A percentile compares a stretch with the other conserved stretches of the same genome.
Evolutionary conservation across 805 yeast genomes (phyloP).

Genomic region (Teunomyces panamensis): DNA sequence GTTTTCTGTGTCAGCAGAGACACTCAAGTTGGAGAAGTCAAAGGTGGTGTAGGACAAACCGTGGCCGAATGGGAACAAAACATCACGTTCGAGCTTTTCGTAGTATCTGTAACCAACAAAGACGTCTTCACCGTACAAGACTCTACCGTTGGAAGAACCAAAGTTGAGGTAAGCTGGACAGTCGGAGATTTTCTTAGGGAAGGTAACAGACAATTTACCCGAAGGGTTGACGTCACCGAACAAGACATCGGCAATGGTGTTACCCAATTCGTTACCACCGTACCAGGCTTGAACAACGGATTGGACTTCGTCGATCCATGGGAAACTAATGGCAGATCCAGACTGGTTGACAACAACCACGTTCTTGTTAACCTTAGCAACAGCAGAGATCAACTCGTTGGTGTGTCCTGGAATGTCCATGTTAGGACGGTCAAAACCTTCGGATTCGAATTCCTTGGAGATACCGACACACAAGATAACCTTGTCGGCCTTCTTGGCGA

Average conservation of each 20-base stretch:
- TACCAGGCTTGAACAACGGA: constrained; percentile 53
- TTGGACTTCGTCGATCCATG: constrained; percentile 44
- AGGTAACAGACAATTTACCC: constrained; percentile 56
- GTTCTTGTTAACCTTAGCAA: constrained; percentile 47
- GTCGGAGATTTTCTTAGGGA: constrained; percentile 51
- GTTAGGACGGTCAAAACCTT: constrained; percentile 53
- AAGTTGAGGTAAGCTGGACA: constrained; percentile 56
- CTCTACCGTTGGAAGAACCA: constrained; percentile 50
- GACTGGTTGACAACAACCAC: constrained; percentile 55
- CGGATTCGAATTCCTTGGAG: constrained; percentile 56
- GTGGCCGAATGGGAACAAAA: constrained; percentile 58
- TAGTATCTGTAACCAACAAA: constrained; percentile 62
- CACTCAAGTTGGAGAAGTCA: constrained; percentile 35
- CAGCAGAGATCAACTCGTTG: constrained; percentile 43
- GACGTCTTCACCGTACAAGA: constrained; percentile 63
- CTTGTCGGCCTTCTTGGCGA: constrained; percentile 52
- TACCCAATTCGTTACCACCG: constrained; percentile 58
- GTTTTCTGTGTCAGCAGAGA: constrained; percentile 21
- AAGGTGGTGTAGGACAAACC: constrained; percentile 62
- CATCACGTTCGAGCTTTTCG: constrained; percentile 48
- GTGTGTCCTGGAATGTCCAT: constrained; percentile 52
- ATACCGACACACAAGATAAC: constrained; percentile 52
- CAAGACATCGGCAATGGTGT: constrained; percentile 56
- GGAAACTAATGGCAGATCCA: constrained; percentile 61
- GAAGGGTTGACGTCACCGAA: constrained; percentile 61